Evolutionary conservation across 2,329 filamentous ascomycete species (phyloP).

Genomic region (Lecanicillium sp.): DNA sequence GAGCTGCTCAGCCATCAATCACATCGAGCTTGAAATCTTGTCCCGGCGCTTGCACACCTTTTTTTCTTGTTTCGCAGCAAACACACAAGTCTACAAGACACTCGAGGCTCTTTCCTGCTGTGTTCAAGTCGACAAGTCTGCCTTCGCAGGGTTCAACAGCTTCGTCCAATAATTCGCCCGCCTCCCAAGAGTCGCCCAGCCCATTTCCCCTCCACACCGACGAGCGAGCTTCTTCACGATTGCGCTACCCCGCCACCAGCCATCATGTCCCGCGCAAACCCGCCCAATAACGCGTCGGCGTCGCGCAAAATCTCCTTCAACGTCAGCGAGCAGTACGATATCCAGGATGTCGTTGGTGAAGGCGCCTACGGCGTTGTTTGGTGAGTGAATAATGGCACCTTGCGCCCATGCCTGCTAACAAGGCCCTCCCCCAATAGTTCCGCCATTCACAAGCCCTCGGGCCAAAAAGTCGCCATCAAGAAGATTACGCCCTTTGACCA

Average conservation of each 20-base stretch:
- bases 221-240: background rate
- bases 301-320: conserved; percentile 99
- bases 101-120: background rate
- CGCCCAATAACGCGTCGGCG: conserved; percentile 53
- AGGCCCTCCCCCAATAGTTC: conserved; percentile 52
- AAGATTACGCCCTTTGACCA: conserved; percentile 99
- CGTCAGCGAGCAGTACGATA: conserved; percentile 98
- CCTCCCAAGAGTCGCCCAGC: conserved; percentile 10
- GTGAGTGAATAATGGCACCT: conserved; percentile 47
- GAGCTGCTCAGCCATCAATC: conserved; percentile 5
- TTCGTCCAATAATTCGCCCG: too few species aligned
- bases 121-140: too few species aligned
- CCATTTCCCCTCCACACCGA: conserved; percentile 1
- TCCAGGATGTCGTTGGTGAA: conserved; percentile 98
- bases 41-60: conserved; percentile 5
- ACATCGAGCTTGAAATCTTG: background rate
- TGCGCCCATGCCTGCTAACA: conserved; percentile 10
- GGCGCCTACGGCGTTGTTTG: conserved; percentile 98
- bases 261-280: conserved; percentile 51
- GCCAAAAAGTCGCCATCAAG: conserved; percentile 99
- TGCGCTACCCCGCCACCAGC: conserved; percentile 15
- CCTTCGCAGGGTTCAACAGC: too few species aligned
- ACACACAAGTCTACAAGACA: too few species aligned
- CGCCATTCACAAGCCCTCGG: conserved; percentile 93
- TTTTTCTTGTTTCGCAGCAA: background rate